phyloP scores from a whole-genome alignment of 192 early-diverging fungal genomes.

The Coemansia sp. region DNA sequence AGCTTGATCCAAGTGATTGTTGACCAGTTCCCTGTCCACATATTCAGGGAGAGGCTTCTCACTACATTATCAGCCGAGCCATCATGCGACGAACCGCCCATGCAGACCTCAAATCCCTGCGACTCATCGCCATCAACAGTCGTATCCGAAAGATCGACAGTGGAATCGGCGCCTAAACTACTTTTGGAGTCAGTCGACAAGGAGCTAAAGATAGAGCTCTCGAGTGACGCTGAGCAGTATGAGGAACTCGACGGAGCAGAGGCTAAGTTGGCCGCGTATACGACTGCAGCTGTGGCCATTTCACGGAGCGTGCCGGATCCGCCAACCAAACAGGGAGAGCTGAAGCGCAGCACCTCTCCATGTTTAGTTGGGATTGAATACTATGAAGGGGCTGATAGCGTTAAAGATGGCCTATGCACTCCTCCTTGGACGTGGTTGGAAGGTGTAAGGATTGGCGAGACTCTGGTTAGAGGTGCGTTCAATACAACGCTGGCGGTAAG shows the following conservation, averaged over 20 bases:
- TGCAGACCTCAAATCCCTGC: background rate
- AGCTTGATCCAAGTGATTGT: background rate
- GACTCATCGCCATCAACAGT: background rate
- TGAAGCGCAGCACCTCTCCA: background rate
- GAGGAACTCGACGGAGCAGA: background rate
- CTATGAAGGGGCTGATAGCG: background rate
- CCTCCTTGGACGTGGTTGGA: background rate
- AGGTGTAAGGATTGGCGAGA: background rate
- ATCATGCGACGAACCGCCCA: background rate
- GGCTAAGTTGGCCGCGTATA: background rate
- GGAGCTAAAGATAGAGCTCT: background rate
- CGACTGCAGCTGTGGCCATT: background rate
- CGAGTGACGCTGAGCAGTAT: background rate
- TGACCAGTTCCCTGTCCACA: background rate
- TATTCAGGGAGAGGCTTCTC: background rate
- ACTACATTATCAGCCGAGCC: no score
- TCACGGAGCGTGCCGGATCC: background rate
- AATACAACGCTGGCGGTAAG: background rate
- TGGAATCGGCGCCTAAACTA: background rate
- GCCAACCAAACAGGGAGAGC: background rate
- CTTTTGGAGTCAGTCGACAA: background rate
- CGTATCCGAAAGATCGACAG: background rate
- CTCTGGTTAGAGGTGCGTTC: background rate
- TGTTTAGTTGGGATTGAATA: background rate
- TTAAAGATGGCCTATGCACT: background rate